phyloP scores from a whole-genome alignment of 225 moss, liverwort and hornwort species.

The Lunularia cruciata region DNA sequence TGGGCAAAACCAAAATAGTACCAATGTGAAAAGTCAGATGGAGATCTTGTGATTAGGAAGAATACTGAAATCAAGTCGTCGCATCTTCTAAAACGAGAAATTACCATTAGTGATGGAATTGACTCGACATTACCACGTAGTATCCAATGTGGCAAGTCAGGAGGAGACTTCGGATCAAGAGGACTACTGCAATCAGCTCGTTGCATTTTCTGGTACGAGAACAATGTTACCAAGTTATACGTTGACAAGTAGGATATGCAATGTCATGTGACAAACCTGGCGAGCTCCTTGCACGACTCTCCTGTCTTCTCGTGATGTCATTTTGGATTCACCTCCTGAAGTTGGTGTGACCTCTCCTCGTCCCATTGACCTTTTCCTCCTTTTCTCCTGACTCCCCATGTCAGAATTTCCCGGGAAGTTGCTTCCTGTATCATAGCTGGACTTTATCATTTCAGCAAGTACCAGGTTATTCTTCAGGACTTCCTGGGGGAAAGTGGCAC shows the following conservation, averaged over 20 bases:
- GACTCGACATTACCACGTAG: too few species aligned
- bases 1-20: not conserved
- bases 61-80: too few species aligned
- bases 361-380: not conserved
- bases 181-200: not conserved
- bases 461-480: not conserved
- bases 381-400: too few species aligned
- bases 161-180: too few species aligned
- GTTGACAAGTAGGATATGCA: not conserved
- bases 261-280: constrained; percentile 47
- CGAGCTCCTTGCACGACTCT: constrained; percentile 89
- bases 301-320: constrained; percentile 71
- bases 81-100: too few species aligned
- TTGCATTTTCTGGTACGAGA: not conserved
- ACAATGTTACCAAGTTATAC: not conserved
- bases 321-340: constrained; percentile 45
- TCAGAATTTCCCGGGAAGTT: too few species aligned
- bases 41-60: not conserved
- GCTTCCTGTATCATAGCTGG: too few species aligned
- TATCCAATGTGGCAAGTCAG: not conserved
- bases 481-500: too few species aligned
- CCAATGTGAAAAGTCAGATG: not conserved
- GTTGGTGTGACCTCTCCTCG: constrained; percentile 18
- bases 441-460: too few species aligned
- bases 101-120: too few species aligned